Conservation (phyloP, 345 rosid genomes). For the Brassica cretica region DNA sequence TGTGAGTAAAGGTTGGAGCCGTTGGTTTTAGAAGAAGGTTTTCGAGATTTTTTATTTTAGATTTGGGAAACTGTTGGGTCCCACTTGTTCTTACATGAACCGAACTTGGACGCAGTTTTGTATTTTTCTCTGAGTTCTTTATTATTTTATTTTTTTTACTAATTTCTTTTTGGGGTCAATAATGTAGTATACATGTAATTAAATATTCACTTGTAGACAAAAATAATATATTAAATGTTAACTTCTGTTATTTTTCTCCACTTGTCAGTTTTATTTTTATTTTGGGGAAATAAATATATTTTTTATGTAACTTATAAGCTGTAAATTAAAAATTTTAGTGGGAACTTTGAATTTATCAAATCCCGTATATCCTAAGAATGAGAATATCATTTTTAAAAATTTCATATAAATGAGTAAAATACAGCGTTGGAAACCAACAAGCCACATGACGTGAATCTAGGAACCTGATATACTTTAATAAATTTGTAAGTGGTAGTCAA, state of each 20-base stretch:
- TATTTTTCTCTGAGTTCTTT: constrained; percentile 19
- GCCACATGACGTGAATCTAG: constrained; percentile 44
- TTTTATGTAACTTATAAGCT: constrained; percentile 26
- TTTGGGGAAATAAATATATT: not conserved
- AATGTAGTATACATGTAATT: not conserved
- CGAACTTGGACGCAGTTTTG: constrained; percentile 40
- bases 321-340: not conserved
- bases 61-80: constrained; percentile 29
- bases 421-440: constrained; percentile 37
- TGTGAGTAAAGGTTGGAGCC: constrained; percentile 40
- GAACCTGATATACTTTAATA: constrained; percentile 4
- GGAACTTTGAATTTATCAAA: constrained; percentile 25
- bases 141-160: not conserved
- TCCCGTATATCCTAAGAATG: constrained; percentile 28
- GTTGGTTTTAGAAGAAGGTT: constrained; percentile 40
- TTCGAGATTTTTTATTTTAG: constrained; percentile 18
- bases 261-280: constrained; percentile 6
- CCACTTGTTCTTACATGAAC: constrained; percentile 41
- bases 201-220: not conserved
- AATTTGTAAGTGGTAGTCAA: not conserved
- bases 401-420: constrained; percentile 5
- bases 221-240: not conserved
- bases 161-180: constrained; percentile 12
- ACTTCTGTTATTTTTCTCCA: constrained; percentile 20
- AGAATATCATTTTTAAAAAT: constrained; percentile 11